phyloP scores from a whole-genome alignment of 2,329 filamentous ascomycete species.

The Ilyonectria destructans region DNA sequence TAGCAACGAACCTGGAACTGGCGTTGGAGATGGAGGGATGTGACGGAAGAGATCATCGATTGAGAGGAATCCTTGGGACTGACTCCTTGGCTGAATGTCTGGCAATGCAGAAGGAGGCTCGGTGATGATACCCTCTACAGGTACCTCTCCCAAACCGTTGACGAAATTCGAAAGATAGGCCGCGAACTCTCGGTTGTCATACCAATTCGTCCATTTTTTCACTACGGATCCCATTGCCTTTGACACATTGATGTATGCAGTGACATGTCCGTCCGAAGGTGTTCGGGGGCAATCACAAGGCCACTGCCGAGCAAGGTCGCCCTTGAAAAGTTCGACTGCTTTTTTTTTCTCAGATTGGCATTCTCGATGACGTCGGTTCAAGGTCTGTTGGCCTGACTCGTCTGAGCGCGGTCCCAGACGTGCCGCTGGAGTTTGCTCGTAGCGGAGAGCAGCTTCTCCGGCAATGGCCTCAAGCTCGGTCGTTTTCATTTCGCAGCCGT shows the following conservation, averaged over 20 bases:
- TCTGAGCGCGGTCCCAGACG: neutral
- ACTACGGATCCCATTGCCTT: slow-evolving; percentile 10
- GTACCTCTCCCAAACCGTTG: neutral
- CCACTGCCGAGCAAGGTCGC: slow-evolving; percentile 30
- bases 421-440: neutral
- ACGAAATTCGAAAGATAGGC: slow-evolving; percentile 23
- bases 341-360: neutral
- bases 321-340: neutral
- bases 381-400: neutral
- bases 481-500: slow-evolving; percentile 12
- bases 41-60: slow-evolving; percentile 24
- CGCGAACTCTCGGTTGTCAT: slow-evolving; percentile 32
- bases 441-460: neutral
- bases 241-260: slow-evolving; percentile 20
- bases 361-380: slow-evolving; percentile 4
- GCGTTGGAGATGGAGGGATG: neutral
- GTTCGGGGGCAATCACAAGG: slow-evolving; percentile 8
- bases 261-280: neutral
- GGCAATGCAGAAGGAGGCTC: neutral
- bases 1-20: accelerated
- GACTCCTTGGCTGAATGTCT: no score
- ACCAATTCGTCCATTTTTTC: slow-evolving; percentile 33
- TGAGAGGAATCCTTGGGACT: slow-evolving; percentile 24
- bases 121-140: neutral
- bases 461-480: neutral